These are phyloP conservation scores for Larix kaempferi DNA, from an alignment of 75 land plant species.

Conservation along the genomic window DNA sequence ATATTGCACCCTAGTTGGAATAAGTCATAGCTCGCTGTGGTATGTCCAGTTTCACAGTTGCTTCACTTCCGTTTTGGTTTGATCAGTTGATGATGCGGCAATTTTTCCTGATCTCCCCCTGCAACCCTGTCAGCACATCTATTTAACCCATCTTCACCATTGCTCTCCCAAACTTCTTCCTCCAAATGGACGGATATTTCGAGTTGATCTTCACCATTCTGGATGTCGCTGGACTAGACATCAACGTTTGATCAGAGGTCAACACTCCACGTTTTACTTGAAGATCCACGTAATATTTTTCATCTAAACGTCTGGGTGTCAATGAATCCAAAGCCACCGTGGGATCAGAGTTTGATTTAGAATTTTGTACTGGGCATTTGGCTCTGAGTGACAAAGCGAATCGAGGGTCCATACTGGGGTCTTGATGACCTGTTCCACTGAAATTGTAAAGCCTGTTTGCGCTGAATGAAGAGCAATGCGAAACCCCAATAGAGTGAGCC, in stretches of 20 bases:
- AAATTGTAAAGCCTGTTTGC: not conserved
- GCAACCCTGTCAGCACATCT: conserved; percentile 8
- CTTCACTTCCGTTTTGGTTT: no score
- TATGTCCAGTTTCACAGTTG: no score
- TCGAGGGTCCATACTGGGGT: not conserved
- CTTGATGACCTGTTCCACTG: not conserved
- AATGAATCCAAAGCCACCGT: conserved; percentile 9
- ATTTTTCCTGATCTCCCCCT: conserved; percentile 12
- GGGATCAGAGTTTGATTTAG: not conserved
- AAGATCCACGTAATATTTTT: conserved; percentile 17
- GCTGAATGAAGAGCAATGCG: conserved; percentile 38
- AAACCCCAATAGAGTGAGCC: conserved; percentile 56
- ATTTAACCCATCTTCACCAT: conserved; percentile 22
- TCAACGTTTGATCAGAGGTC: conserved; percentile 21
- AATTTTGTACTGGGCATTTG: not conserved
- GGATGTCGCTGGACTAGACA: not conserved
- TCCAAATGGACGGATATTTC: not conserved
- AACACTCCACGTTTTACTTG: conserved; percentile 13
- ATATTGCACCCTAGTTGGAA: no score
- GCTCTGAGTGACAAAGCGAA: not conserved
- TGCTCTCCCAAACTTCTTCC: conserved; percentile 6
- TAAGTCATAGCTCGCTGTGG: no score
- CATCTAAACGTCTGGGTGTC: conserved; percentile 20
- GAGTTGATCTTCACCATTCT: not conserved
- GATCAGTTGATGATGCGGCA: conserved; percentile 11